Percentiles rank a stretch among this genome's conserved stretches.
These are phyloP conservation scores for Pythium insidiosum DNA, from an alignment of 352 stramenopile species.

Conservation along the genomic window DNA sequence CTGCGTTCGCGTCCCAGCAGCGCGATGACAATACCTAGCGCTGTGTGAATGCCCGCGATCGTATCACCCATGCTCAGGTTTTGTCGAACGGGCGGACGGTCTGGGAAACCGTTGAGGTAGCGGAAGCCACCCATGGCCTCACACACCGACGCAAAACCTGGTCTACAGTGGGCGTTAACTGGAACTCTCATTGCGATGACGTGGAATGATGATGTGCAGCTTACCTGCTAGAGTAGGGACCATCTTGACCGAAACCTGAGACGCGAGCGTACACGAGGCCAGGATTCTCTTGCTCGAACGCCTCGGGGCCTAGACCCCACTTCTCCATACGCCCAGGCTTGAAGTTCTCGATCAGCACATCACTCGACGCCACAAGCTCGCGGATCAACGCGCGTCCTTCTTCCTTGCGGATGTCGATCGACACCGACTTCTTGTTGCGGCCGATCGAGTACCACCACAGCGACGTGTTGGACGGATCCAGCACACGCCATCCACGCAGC, in stretches of 20 bases:
- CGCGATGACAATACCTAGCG: slow-evolving; percentile 74
- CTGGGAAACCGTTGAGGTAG: slow-evolving; percentile 82
- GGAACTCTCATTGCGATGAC: too few species aligned
- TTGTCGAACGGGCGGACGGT: slow-evolving; percentile 65
- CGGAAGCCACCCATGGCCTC: slow-evolving; percentile 83
- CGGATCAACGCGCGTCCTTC: slow-evolving; percentile 54
- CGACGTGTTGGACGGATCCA: slow-evolving; percentile 69
- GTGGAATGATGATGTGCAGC: too few species aligned
- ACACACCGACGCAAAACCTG: slow-evolving; percentile 81
- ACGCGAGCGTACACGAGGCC: slow-evolving; percentile 81
- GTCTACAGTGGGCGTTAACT: too few species aligned
- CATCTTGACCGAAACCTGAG: slow-evolving; percentile 78
- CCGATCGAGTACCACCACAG: slow-evolving; percentile 87
- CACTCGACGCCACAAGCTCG: slow-evolving; percentile 63
- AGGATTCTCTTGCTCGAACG: slow-evolving; percentile 66
- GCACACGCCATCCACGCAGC: slow-evolving; percentile 67
- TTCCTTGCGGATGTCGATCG: slow-evolving; percentile 72
- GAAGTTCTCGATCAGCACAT: slow-evolving; percentile 89
- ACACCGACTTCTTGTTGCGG: slow-evolving; percentile 82
- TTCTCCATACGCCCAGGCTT: slow-evolving; percentile 82
- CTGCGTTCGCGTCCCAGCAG: slow-evolving; percentile 61
- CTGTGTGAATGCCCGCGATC: slow-evolving; percentile 74
- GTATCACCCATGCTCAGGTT: slow-evolving; percentile 84
- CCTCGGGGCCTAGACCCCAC: slow-evolving; percentile 71
- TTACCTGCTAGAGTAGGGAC: slow-evolving; percentile 62